phyloP scores from a whole-genome alignment of 2,329 filamentous ascomycete genomes.

The Zasmidium angulare region DNA sequence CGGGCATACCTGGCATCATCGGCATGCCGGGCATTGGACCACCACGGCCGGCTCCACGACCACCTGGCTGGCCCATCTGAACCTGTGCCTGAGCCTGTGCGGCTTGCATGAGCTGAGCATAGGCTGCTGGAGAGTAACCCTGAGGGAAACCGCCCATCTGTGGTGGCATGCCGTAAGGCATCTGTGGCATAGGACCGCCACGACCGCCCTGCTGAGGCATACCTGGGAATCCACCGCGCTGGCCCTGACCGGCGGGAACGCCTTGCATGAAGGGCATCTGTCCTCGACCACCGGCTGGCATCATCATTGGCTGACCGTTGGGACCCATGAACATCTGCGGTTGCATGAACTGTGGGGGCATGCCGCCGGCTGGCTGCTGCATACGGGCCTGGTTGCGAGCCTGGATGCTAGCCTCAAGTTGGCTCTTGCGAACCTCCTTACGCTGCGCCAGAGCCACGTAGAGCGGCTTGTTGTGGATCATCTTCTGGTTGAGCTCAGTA shows the following conservation, averaged over 20 bases:
- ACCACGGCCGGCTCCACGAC: constrained; percentile 67
- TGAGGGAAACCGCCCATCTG: constrained; percentile 71
- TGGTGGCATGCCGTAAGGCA: constrained; percentile 76
- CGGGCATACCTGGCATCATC: constrained; percentile 54
- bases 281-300: constrained; percentile 54
- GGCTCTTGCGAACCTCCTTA: constrained; percentile 99
- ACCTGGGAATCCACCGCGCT: constrained; percentile 80
- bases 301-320: constrained; percentile 66
- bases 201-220: constrained; percentile 85
- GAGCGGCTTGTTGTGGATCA: constrained; percentile 93
- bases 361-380: constrained; percentile 86
- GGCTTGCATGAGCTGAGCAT: constrained; percentile 60
- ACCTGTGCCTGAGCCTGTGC: constrained; percentile 77
- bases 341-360: constrained; percentile 74
- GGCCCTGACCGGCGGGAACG: constrained; percentile 71
- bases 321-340: constrained; percentile 90
- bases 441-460: constrained; percentile 98
- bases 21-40: constrained; percentile 70
- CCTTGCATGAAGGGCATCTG: constrained; percentile 61
- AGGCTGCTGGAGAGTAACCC: constrained; percentile 69
- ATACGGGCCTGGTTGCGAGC: constrained; percentile 97
- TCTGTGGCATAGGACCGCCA: constrained; percentile 80
- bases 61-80: constrained; percentile 48
- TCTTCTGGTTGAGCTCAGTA: constrained; percentile 99
- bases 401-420: constrained; percentile 98